Conservation (phyloP, 2,329 filamentous ascomycete genomes). For the Clarireedia monteithiana region DNA sequence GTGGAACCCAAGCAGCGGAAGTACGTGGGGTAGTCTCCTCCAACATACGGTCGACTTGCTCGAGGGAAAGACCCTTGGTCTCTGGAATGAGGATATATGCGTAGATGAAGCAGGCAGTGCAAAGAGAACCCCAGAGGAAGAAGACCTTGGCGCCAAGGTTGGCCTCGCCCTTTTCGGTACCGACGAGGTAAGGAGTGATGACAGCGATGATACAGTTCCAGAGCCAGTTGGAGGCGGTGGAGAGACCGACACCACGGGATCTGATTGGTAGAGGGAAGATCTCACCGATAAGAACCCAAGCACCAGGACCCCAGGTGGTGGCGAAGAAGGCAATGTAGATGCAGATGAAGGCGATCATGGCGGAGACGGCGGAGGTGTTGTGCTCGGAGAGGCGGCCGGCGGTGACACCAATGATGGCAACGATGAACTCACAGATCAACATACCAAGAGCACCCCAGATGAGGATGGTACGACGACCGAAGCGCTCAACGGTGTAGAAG, state of each 20-base stretch:
- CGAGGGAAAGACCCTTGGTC: conserved; percentile 66
- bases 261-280: conserved; percentile 86
- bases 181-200: conserved; percentile 68
- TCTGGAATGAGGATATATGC: conserved; percentile 58
- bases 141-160: conserved; percentile 26
- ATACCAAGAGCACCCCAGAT: conserved; percentile 74
- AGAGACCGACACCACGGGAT: conserved; percentile 77
- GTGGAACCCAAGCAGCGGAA: conserved; percentile 22
- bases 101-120: conserved; percentile 46
- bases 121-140: conserved; percentile 57
- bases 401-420: conserved; percentile 66
- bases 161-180: conserved; percentile 41
- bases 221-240: conserved; percentile 85
- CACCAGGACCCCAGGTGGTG: conserved; percentile 71
- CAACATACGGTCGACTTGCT: conserved; percentile 63
- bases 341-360: conserved; percentile 81
- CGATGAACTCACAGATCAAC: conserved; percentile 79
- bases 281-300: conserved; percentile 81
- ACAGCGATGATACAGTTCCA: conserved; percentile 70
- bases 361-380: conserved; percentile 48
- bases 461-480: conserved; percentile 74
- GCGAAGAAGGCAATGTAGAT: conserved; percentile 92
- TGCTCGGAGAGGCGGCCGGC: conserved; percentile 46
- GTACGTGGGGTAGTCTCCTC: conserved; percentile 37
- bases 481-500: conserved; percentile 77